Conservation (phyloP, 768 basidiomycete genomes). For the Thelephora ganbajun region DNA sequence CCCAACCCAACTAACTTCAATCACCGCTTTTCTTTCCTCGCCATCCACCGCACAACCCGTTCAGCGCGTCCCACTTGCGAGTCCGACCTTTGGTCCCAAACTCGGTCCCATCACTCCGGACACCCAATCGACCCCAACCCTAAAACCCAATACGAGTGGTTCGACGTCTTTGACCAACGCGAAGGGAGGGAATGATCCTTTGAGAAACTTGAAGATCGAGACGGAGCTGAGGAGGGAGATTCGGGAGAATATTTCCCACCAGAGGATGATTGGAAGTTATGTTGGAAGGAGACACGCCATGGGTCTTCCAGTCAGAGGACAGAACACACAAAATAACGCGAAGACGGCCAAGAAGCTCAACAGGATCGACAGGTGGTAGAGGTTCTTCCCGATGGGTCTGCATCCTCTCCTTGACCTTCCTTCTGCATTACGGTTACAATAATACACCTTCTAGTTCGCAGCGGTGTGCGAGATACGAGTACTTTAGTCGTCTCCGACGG, state of each 20-base stretch:
- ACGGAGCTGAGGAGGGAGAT: conserved; percentile 71
- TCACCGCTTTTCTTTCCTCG: conserved; percentile 91
- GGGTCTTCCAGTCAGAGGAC: conserved; percentile 87
- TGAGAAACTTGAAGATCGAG: conserved; percentile 74
- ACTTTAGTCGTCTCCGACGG: conserved; percentile 74
- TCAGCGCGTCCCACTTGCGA: conserved; percentile 53
- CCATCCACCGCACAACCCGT: conserved; percentile 63
- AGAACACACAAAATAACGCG: conserved; percentile 84
- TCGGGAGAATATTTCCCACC: conserved; percentile 85
- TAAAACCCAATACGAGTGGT: background rate
- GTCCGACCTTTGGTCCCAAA: conserved; percentile 29
- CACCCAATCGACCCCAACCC: conserved; percentile 1
- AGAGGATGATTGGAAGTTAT: conserved; percentile 89
- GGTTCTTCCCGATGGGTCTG: background rate
- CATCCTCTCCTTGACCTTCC: background rate
- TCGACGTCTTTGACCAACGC: conserved; percentile 1
- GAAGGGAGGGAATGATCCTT: conserved; percentile 33
- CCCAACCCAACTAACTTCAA: conserved; percentile 74
- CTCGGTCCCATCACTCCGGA: conserved; percentile 17
- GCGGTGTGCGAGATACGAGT: background rate
- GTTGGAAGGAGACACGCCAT: conserved; percentile 88
- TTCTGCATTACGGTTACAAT: background rate
- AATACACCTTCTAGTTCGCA: background rate
- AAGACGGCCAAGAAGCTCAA: conserved; percentile 87
- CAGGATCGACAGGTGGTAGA: conserved; percentile 49